phyloP scores from a whole-genome alignment of 441 rosid species.

The Populus hybrid region DNA sequence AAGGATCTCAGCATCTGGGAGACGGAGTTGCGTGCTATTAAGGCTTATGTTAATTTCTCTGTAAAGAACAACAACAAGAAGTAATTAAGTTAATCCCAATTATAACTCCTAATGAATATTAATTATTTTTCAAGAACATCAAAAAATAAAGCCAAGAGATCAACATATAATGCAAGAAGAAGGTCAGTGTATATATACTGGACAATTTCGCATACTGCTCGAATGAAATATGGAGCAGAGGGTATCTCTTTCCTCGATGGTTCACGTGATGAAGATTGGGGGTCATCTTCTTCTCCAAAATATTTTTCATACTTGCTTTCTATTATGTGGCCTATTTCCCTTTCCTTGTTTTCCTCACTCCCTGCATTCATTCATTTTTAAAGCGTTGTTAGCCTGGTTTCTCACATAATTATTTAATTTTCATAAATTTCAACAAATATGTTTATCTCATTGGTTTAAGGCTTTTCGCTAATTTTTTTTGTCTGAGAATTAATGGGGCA shows the following conservation, averaged over 20 bases:
- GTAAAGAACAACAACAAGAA: not conserved
- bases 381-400: not conserved
- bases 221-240: conserved; percentile 31
- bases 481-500: no score
- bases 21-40: conserved; percentile 62
- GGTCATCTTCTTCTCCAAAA: conserved; percentile 10
- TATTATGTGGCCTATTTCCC: conserved; percentile 37
- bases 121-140: not conserved
- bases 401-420: not conserved
- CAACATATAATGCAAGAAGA: not conserved
- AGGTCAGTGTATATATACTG: conserved; percentile 35
- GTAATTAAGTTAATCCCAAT: not conserved
- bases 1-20: conserved; percentile 42
- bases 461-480: not conserved
- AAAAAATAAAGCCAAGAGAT: not conserved
- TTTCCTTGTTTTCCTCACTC: conserved; percentile 31
- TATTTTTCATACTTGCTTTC: conserved; percentile 35
- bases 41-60: conserved; percentile 68
- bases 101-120: not conserved
- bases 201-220: conserved; percentile 49
- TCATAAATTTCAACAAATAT: no score
- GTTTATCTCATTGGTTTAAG: not conserved
- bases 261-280: not conserved
- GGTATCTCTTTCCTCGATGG: no score
- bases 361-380: conserved; percentile 28